Conservation (phyloP, 495 filamentous ascomycete species). For the Penicillium longicatenatum region DNA sequence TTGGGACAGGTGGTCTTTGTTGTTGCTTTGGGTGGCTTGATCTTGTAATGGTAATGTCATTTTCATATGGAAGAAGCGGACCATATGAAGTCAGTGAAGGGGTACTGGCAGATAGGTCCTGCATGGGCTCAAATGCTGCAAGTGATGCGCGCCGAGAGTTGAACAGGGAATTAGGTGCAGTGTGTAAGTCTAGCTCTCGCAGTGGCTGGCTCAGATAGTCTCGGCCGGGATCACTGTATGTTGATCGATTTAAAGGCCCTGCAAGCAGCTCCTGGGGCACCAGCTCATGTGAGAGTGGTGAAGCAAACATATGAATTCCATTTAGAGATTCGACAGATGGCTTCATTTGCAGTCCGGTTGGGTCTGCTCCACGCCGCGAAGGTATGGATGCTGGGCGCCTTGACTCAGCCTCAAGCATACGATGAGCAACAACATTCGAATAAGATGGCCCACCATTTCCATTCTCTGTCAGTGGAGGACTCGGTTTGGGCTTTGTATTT, state of each 20-base stretch:
- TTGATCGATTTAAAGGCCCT: slow-evolving; percentile 33
- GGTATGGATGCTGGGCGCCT: slow-evolving; percentile 31
- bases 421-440: slow-evolving; percentile 30
- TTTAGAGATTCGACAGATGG: slow-evolving; percentile 41
- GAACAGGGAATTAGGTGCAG: slow-evolving; percentile 26
- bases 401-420: slow-evolving; percentile 17
- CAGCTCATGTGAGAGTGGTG: slow-evolving; percentile 35
- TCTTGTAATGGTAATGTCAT: slow-evolving; percentile 29
- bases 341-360: slow-evolving; percentile 29
- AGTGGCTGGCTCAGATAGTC: slow-evolving; percentile 20
- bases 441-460: slow-evolving; percentile 32
- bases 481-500: background rate
- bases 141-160: slow-evolving; percentile 32
- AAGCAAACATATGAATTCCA: slow-evolving; percentile 30
- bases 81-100: slow-evolving; percentile 21
- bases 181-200: slow-evolving; percentile 25
- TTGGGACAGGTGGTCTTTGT: slow-evolving; percentile 5
- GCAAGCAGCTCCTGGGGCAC: slow-evolving; percentile 30
- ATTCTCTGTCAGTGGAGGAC: slow-evolving; percentile 11
- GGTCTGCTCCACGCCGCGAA: slow-evolving; percentile 18
- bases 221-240: slow-evolving; percentile 41
- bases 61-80: slow-evolving; percentile 32
- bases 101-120: slow-evolving; percentile 22
- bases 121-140: slow-evolving; percentile 17
- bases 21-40: slow-evolving; percentile 17